Base-by-base conservation (phyloP, 352 stramenopile genomes). In the Globisporangium takayamanum region DNA sequence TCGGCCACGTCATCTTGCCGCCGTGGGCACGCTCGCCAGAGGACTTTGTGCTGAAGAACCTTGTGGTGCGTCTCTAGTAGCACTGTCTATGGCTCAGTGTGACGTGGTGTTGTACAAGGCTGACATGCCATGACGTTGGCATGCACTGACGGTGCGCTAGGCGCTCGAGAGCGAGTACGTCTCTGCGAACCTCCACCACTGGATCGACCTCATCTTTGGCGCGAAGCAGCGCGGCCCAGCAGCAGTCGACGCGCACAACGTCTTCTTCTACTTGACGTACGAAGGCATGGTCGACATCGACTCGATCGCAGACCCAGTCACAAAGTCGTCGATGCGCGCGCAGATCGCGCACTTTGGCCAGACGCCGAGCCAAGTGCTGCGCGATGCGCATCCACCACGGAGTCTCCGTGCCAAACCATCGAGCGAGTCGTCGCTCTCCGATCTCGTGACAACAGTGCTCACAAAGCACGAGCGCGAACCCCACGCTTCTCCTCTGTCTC, bases 241-340 rank as follows among this genome's bases (percentile, higher is more conserved):
- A 33, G 95, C 97, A 10, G 79, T 98, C 36, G 80, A 91, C 14
- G 92, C 96, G 8, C 91, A 97, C 63, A 99, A 99, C 67, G 72
- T 99, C 11, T 99, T 99, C 69, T 98, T 99, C 69, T 98, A 99
- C 64, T 78, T 99, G 39, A 99, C 93, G 1, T 99, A 99, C 64
- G 96, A 99, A 78, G 97, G 97, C 46, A 95, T 96, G 70, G 95
- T 99, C 46, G 95, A 99, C 67, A 84, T 99, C 39, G 91, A 99
- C 64, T 96, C 95, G 7, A 95, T 97, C 67, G 72, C 95, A 26
- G 92, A 98, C 44, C 72, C 97, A 8, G 78, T 98, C 30, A 74
- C 94, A 30, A 92, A 95, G 64, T 95, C 94, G 44, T 98, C 95
- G 18, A 94, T 95, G 72, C 94, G 98, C 62, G 90, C 92, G 63